These are phyloP conservation scores for Tetrahymena malaccensis DNA, from an alignment of 73 alveolate species.

Conservation along the genomic window DNA sequence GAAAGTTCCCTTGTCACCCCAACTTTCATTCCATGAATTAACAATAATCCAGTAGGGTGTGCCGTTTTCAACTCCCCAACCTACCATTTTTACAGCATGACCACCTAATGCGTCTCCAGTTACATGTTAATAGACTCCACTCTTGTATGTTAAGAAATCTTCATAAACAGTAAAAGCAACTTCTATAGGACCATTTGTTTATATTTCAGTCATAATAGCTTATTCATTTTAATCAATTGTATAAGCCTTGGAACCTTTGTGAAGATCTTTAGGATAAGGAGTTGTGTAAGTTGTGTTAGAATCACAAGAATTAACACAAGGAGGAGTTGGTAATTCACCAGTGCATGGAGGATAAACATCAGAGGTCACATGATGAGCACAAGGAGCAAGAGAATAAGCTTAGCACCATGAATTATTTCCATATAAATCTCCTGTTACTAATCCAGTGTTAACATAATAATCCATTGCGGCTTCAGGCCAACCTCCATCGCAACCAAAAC, in stretches of 20 bases:
- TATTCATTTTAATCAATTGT: conserved; percentile 25
- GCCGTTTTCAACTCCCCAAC: conserved; percentile 84
- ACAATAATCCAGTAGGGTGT: conserved; percentile 64
- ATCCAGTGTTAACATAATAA: conserved; percentile 59
- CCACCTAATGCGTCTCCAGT: conserved; percentile 81
- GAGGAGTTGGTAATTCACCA: conserved; percentile 35
- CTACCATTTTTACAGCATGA: conserved; percentile 87
- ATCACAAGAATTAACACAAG: conserved; percentile 57
- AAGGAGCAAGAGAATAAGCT: conserved; percentile 57
- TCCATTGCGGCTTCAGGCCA: conserved; percentile 70
- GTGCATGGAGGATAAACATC: conserved; percentile 28
- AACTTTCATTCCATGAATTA: conserved; percentile 65
- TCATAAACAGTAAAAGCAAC: conserved; percentile 86
- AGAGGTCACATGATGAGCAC: conserved; percentile 44
- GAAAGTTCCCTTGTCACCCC: conserved; percentile 72
- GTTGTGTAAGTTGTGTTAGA: conserved; percentile 24
- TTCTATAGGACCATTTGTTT: conserved; percentile 83
- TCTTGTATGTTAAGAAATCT: conserved; percentile 75
- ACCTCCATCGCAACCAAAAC: conserved; percentile 92
- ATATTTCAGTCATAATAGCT: conserved; percentile 44
- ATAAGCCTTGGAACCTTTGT: conserved; percentile 31
- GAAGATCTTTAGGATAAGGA: conserved; percentile 30
- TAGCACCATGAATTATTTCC: conserved; percentile 53
- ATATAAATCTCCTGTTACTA: conserved; percentile 48
- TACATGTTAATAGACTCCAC: conserved; percentile 83